Conservation (phyloP, 2,329 filamentous ascomycete genomes). For the Nothopassalora personata region DNA sequence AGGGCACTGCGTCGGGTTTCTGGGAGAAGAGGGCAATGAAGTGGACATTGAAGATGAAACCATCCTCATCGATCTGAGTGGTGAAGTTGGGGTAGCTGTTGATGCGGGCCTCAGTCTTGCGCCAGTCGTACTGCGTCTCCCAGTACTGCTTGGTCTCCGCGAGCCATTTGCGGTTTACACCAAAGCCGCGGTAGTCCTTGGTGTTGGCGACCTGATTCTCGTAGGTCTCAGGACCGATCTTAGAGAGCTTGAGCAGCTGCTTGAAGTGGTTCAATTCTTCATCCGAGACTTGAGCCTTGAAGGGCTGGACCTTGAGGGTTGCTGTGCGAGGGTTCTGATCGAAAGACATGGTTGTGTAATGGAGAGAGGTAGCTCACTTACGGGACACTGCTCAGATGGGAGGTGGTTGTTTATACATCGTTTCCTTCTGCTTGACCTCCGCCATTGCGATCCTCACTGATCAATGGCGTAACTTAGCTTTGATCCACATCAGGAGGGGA, state of each 20-base stretch:
- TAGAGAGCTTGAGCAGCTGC: slow-evolving; percentile 42
- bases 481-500: background rate
- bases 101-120: slow-evolving; percentile 37
- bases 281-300: slow-evolving; percentile 32
- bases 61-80: slow-evolving; percentile 34
- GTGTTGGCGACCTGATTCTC: slow-evolving; percentile 43
- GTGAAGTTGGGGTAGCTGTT: slow-evolving; percentile 51
- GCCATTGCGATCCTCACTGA: background rate
- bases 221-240: slow-evolving; percentile 45
- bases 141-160: slow-evolving; percentile 35
- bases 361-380: background rate
- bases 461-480: background rate
- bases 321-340: slow-evolving; percentile 32
- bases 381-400: background rate
- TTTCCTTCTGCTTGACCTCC: background rate
- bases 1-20: slow-evolving; percentile 45
- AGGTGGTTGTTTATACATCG: background rate
- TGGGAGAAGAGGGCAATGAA: slow-evolving; percentile 49
- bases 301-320: slow-evolving; percentile 36
- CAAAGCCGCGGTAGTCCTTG: slow-evolving; percentile 34
- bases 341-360: slow-evolving; percentile 21
- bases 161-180: slow-evolving; percentile 46
- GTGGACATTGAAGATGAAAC: slow-evolving; percentile 42
- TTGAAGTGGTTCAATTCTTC: slow-evolving; percentile 7
- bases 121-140: slow-evolving; percentile 47